These are phyloP conservation scores for Eucalyptus marginata DNA, from an alignment of 345 rosid species.

Conservation along the genomic window DNA sequence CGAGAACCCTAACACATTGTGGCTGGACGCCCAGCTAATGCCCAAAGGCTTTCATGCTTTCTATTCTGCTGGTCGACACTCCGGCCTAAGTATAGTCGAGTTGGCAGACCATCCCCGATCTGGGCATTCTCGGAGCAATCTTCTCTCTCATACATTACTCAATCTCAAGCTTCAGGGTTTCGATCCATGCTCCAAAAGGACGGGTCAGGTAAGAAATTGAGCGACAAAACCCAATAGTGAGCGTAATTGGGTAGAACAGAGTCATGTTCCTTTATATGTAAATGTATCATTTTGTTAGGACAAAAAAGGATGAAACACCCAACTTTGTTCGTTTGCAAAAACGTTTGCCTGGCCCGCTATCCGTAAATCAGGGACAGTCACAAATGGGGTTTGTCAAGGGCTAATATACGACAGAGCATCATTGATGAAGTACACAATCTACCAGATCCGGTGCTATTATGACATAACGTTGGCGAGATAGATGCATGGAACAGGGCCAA, in stretches of 20 bases:
- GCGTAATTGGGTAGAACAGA: neutral
- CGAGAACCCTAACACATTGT: neutral
- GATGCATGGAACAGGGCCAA: neutral
- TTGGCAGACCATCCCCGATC: neutral
- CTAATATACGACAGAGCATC: neutral
- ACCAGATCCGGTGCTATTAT: neutral
- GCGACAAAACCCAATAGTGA: neutral
- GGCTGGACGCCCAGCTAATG: neutral
- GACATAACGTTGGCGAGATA: neutral
- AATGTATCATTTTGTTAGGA: neutral
- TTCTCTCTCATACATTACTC: neutral
- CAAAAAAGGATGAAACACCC: neutral
- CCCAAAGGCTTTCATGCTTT: neutral
- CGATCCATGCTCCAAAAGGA: neutral
- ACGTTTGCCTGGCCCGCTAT: neutral
- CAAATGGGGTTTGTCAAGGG: neutral
- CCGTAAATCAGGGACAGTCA: neutral
- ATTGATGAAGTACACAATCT: neutral
- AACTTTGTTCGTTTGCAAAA: neutral
- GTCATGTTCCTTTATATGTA: neutral
- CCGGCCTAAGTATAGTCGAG: neutral
- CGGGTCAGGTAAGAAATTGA: neutral
- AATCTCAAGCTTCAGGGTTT: neutral
- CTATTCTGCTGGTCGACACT: neutral
- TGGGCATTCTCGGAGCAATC: neutral